phyloP scores from a whole-genome alignment of 805 yeast species.

The Candida awuae region DNA sequence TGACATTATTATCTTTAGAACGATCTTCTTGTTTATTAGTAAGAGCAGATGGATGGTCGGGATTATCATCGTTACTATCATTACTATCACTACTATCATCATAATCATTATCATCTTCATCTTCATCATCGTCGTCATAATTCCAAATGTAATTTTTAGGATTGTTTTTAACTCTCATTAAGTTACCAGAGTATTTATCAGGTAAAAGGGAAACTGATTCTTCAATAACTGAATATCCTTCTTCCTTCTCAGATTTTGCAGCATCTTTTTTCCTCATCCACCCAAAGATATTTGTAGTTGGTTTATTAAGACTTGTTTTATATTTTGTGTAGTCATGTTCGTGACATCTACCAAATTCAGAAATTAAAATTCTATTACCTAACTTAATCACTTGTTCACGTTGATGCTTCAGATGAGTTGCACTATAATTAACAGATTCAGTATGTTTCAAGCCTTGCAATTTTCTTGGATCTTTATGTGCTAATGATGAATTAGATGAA shows the following conservation, averaged over 20 bases:
- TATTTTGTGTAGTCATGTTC: conserved; percentile 30
- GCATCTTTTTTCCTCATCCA: conserved; percentile 29
- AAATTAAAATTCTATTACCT: conserved; percentile 24
- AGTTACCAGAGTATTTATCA: conserved; percentile 28
- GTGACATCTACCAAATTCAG: conserved; percentile 26
- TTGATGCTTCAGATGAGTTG: conserved; percentile 18
- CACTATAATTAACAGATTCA: conserved; percentile 20
- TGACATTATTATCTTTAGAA: neutral
- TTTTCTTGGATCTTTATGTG: conserved; percentile 5
- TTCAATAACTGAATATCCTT: conserved; percentile 23
- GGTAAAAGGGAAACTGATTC: conserved; percentile 30
- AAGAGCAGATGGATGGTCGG: no score
- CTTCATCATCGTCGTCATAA: conserved; percentile 31
- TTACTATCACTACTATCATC: neutral
- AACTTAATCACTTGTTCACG: conserved; percentile 22
- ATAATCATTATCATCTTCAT: conserved; percentile 12
- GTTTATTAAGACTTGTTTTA: conserved; percentile 27
- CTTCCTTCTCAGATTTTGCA: conserved; percentile 16
- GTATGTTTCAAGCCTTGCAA: conserved; percentile 20
- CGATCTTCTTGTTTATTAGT: no score
- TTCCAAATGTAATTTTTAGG: conserved; percentile 33
- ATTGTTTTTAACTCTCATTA: conserved; percentile 29
- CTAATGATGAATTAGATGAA: conserved; percentile 1
- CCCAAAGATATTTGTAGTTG: conserved; percentile 23
- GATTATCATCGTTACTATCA: neutral